These are phyloP conservation scores for Emergomyces orientalis DNA, from an alignment of 2,329 filamentous ascomycete genomes.

Conservation along the genomic window DNA sequence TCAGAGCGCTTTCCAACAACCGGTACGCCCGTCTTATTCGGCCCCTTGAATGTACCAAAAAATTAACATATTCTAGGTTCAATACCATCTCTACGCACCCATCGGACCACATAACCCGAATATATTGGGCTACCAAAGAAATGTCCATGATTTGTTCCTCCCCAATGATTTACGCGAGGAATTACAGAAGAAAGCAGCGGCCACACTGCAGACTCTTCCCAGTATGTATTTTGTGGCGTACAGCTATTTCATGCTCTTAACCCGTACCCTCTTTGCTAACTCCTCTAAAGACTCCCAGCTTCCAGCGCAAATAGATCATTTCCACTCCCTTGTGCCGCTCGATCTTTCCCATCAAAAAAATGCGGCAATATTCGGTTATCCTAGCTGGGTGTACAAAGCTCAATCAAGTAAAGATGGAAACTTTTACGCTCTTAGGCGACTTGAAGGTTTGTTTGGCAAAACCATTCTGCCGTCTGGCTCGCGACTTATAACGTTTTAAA, in stretches of 20 bases:
- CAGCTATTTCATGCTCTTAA: background rate
- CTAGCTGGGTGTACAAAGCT: conserved; percentile 93
- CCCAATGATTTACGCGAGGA: conserved; percentile 80
- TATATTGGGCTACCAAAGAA: conserved; percentile 73
- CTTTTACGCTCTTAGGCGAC: conserved; percentile 73
- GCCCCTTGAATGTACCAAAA: conserved; percentile 16
- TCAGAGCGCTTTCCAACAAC: conserved; percentile 52
- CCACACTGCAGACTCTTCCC: conserved; percentile 72
- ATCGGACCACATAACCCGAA: conserved; percentile 74
- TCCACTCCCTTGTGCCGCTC: conserved; percentile 83
- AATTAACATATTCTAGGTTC: conserved; percentile 43
- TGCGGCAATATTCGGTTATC: conserved; percentile 70
- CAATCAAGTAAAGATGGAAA: conserved; percentile 79
- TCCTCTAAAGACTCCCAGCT: conserved; percentile 51
- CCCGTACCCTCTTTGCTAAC: background rate
- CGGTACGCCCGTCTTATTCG: conserved; percentile 38
- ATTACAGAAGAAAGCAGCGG: conserved; percentile 77
- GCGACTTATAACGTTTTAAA: conserved; percentile 7
- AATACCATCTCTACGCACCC: conserved; percentile 90
- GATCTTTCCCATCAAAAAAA: conserved; percentile 75
- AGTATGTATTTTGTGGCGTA: conserved; percentile 41
- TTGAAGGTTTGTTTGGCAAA: conserved; percentile 54
- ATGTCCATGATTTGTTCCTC: conserved; percentile 84
- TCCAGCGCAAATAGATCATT: conserved; percentile 69
- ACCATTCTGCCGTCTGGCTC: background rate